A percentile compares a stretch with the other conserved stretches of the same genome.
Evolutionary conservation across 768 basidiomycete genomes (phyloP).

Genomic region (Suillus variegatus): DNA sequence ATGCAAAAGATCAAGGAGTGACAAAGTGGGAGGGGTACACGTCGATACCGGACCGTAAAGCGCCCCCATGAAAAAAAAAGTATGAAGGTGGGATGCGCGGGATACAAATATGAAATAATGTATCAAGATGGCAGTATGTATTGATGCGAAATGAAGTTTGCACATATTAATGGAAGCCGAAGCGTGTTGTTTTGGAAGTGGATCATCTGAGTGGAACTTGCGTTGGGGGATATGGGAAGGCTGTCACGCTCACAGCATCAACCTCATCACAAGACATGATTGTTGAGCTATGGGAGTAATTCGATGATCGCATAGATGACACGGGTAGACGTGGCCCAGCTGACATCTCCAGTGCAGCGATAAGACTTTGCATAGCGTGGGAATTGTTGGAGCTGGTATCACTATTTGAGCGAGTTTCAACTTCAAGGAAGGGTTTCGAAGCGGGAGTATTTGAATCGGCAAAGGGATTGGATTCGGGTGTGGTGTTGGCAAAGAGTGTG

Average conservation of each 20-base stretch:
- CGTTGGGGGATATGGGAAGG: conserved; percentile 34
- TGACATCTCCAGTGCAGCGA: conserved; percentile 61
- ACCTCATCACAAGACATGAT: conserved; percentile 21
- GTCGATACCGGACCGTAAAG: conserved; percentile 9
- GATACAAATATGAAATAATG: conserved; percentile 11
- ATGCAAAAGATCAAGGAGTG: conserved; percentile 6
- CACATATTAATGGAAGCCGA: not conserved
- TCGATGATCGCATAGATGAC: conserved; percentile 59
- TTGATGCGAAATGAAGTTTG: conserved; percentile 4
- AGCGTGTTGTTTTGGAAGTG: not conserved
- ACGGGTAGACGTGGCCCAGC: conserved; percentile 52
- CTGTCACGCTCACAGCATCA: conserved; percentile 26
- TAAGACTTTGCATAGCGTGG: conserved; percentile 61
- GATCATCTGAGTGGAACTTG: conserved; percentile 14
- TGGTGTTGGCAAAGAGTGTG: conserved; percentile 16
- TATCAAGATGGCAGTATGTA: conserved; percentile 12
- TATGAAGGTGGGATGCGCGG: not conserved
- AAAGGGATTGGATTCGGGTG: conserved; percentile 41
- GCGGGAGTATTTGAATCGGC: conserved; percentile 34
- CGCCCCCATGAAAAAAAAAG: not conserved
- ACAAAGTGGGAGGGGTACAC: conserved; percentile 8
- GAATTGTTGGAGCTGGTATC: conserved; percentile 42
- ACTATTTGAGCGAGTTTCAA: conserved; percentile 15
- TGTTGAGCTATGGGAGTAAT: conserved; percentile 31
- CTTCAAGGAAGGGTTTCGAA: conserved; percentile 28